Conservation (phyloP, 352 stramenopile species). For the Pythium apleroticum region DNA sequence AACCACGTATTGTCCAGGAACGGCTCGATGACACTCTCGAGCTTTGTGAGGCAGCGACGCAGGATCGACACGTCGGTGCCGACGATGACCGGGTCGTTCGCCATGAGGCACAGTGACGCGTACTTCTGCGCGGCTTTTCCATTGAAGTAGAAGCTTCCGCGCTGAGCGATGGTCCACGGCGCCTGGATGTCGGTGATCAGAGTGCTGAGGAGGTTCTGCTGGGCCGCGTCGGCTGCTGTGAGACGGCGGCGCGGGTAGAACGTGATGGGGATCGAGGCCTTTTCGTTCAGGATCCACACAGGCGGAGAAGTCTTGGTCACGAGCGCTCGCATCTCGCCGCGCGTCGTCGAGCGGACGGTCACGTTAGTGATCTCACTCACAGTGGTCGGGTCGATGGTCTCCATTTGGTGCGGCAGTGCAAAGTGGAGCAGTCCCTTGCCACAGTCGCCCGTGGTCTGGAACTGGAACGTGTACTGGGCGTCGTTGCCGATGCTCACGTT, state of each 20-base stretch:
- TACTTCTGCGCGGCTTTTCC: slow-evolving; percentile 78
- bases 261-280: slow-evolving; percentile 41
- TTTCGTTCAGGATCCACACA: slow-evolving; percentile 51
- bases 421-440: slow-evolving; percentile 60
- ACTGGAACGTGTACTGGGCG: slow-evolving; percentile 57
- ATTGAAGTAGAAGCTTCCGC: slow-evolving; percentile 76
- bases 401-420: slow-evolving; percentile 55
- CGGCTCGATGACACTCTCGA: slow-evolving; percentile 51
- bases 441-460: slow-evolving; percentile 56
- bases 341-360: slow-evolving; percentile 47
- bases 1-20: slow-evolving; percentile 68
- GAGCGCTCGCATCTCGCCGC: slow-evolving; percentile 55
- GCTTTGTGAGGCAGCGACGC: slow-evolving; percentile 58
- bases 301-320: slow-evolving; percentile 42
- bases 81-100: slow-evolving; percentile 65
- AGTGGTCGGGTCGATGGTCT: slow-evolving; percentile 44
- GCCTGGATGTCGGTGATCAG: slow-evolving; percentile 54
- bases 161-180: slow-evolving; percentile 47
- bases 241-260: slow-evolving; percentile 58
- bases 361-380: slow-evolving; percentile 37
- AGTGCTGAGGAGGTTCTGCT: slow-evolving; percentile 42
- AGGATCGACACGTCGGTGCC: slow-evolving; percentile 54
- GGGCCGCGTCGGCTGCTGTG: slow-evolving; percentile 33
- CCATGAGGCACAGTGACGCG: slow-evolving; percentile 70
- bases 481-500: slow-evolving; percentile 43